Base-by-base conservation (phyloP, 352 stramenopile genomes). In the Phytopythium cucurbitacearum region DNA sequence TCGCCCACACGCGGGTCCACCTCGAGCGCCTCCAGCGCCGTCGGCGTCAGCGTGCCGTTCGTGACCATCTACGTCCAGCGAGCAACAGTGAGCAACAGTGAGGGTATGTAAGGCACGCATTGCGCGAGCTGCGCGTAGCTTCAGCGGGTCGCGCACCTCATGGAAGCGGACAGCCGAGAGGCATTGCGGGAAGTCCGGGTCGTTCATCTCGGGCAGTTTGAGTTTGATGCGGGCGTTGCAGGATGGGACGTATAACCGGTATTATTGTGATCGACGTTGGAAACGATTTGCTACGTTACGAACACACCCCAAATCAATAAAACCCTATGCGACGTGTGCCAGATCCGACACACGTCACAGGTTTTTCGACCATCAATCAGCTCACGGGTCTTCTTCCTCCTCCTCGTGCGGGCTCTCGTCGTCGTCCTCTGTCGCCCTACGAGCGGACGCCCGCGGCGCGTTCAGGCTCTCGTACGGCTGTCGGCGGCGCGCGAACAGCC, bases 401-500 rank as follows among this genome's bases (percentile, higher is more conserved):
- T 69, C 71, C 32, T 84, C 73, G 1, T 76, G 62, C 5, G 73
- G 67, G n/a, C 74, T 62, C 11, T 71, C 60, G 34, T 60, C 51
- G 35, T 67, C 65, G 7, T 74, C 63, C 9, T 62, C 54, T 51
- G 38, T 44, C 10, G 16, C 48, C 60, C 39, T 51, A 59, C 48
- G 73, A 57, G n/a, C 49, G 61, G 36, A 61, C 44, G 42, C 67
- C 59, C 2, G 60, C 51, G 5, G 64, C 42, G 36, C 71, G 59
- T 81, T 85, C 65, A 91, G 80, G 64, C 80, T 85, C 56, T 87
- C 83, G 67, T 93, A 93, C 7, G 75, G 54, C 55, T 80, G 75
- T 34, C 68, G 72, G 56, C 66, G 51, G 4, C 67, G 70, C 6
- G 69, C 67, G 67, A 90, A 91, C 11, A 93, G 67, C 13, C 78